Conservation (phyloP, 768 basidiomycete species). For the Phlebiopsis flavidoalba region DNA sequence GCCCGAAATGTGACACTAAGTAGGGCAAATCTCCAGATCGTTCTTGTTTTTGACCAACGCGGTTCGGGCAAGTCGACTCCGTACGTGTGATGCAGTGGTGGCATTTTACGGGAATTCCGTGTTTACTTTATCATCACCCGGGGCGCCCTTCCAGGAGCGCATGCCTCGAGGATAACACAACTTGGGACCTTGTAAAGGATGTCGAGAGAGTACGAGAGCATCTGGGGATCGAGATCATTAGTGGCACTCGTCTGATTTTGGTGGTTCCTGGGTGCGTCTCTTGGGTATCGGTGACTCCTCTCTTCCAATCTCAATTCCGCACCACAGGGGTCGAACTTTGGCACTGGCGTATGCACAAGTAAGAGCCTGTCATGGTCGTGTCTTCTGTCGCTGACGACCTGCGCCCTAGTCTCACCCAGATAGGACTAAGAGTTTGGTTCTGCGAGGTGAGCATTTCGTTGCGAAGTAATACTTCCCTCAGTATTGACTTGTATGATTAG, state of each 20-base stretch:
- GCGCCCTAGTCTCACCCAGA: constrained; percentile 67
- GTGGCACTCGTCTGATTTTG: constrained; percentile 96
- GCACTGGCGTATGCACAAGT: constrained; percentile 85
- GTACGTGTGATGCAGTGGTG: constrained; percentile 27
- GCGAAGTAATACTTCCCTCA: neutral
- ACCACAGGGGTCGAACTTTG: constrained; percentile 75
- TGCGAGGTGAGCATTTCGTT: constrained; percentile 50
- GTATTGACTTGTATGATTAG: constrained; percentile 28
- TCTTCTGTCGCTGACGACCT: neutral
- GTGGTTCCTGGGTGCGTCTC: constrained; percentile 80
- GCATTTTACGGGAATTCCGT: neutral
- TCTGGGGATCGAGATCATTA: constrained; percentile 71
- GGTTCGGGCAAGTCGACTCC: constrained; percentile 86
- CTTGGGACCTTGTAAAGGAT: constrained; percentile 90
- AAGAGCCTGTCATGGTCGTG: neutral
- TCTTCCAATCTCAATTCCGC: neutral
- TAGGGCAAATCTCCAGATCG: constrained; percentile 42
- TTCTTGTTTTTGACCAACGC: constrained; percentile 87
- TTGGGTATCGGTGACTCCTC: neutral
- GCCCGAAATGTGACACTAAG: neutral
- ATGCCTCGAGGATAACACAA: constrained; percentile 81
- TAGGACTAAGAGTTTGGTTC: constrained; percentile 69
- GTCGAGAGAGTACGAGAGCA: constrained; percentile 78
- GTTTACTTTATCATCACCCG: neutral
- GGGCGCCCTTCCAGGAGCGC: constrained; percentile 56